Base-by-base conservation (phyloP, 208 protist genomes). In the Trichomonas tenax region DNA sequence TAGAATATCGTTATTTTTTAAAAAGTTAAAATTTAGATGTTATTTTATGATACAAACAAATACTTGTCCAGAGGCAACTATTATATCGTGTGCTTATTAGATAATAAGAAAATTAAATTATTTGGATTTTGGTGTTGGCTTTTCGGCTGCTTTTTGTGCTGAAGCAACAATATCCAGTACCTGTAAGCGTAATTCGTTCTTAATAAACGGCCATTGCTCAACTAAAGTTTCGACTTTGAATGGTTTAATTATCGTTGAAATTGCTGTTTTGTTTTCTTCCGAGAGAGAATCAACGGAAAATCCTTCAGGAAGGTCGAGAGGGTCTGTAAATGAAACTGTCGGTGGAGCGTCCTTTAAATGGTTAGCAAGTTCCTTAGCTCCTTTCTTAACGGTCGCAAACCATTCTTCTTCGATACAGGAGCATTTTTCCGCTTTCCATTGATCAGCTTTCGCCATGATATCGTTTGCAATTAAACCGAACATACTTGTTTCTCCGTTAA, bases 401-500 rank as follows among this genome's bases (percentile, higher is more conserved):
- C 86, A 93, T 93, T 93, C 86, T 93, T 93, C 86, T 34, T 93
- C 86, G 14, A 41, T 41, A 38, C 34, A 48, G 14, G 11, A 34
- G 14, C 40, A 41, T 93, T 93, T 93, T 38, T 93, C 44, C 9
- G 40, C 44, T 17, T 58, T 34, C 26, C 44, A 44, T 23, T 34
- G 31, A 51, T 93, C 44, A 34, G n/a, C 86, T 58, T 58, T 26
- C 26, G 23, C 86, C 86, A 93, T 93, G 46, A 93, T 51, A 31
- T 93, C 86, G 31, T 93, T 38, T 6, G 40, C 21, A 93, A 93
- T 93, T 3, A 93, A 8, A 38, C 40, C 86, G 44, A 93, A 51
- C 44, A 93, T 51, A 93, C 86, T 93, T 48, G 40, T 48, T 51
- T 93, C 86, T 34, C 86, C 86, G 45, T 93, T 93, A 41, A 51